Percentiles rank a stretch among this genome's conserved stretches.
Conservation (phyloP, 768 basidiomycete species). For the Amanita molliuscula region DNA sequence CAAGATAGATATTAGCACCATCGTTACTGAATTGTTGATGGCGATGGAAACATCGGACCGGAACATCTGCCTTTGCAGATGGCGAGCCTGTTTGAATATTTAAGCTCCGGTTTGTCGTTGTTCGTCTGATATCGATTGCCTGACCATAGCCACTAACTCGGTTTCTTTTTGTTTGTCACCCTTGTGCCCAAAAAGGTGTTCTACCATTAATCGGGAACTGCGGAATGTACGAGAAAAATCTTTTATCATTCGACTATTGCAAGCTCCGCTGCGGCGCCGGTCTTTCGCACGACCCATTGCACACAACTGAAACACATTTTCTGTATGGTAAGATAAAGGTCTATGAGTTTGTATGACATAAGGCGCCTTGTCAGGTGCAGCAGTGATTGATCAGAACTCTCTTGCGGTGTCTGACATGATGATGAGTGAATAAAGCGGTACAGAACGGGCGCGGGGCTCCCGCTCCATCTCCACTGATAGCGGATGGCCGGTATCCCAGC, state of each 20-base stretch:
- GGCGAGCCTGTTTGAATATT: background rate
- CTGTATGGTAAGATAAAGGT: background rate
- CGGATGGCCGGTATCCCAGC: background rate
- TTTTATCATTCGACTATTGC: background rate
- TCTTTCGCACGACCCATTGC: background rate
- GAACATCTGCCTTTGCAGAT: background rate
- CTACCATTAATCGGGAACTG: background rate
- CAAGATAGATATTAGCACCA: background rate
- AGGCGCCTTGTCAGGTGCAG: background rate
- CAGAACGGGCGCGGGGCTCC: background rate
- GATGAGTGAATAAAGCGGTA: background rate
- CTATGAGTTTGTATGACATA: background rate
- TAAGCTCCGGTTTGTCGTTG: background rate
- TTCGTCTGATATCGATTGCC: background rate
- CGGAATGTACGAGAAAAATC: background rate
- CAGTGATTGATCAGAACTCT: background rate
- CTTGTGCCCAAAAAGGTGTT: background rate
- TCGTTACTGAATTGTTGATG: background rate
- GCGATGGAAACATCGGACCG: background rate
- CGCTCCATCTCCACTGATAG: slow-evolving; percentile 1
- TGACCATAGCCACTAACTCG: background rate
- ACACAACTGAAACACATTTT: background rate
- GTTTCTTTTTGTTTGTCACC: background rate
- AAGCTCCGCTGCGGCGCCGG: background rate
- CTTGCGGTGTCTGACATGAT: background rate